Evolutionary conservation across 1,139 yeast species (phyloP).

Genomic region (Sugiyamaella sp.): DNA sequence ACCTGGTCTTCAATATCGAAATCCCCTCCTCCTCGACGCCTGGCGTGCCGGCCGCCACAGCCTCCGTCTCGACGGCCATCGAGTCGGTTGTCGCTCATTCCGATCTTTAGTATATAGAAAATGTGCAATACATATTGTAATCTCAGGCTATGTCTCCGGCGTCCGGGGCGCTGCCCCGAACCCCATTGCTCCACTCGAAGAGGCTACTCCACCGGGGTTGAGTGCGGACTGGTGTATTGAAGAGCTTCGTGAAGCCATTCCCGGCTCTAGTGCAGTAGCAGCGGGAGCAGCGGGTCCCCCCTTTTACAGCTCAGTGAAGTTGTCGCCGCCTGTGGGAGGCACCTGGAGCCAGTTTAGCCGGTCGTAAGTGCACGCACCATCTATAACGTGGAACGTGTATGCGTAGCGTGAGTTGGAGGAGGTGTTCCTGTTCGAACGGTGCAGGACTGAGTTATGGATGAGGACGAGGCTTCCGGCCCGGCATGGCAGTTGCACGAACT

Average conservation of each 20-base stretch:
- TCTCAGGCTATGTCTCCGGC: not conserved
- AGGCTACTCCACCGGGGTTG: no score
- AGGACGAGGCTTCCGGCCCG: conserved; percentile 72
- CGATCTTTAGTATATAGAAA: conserved; percentile 12
- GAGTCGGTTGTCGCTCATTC: conserved; percentile 9
- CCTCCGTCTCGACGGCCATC: conserved; percentile 1
- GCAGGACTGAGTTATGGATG: conserved; percentile 71
- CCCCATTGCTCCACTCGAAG: not conserved
- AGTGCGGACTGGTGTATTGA: no score
- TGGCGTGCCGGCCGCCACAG: not conserved
- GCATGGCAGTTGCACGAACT: conserved; percentile 60
- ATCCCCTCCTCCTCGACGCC: not conserved
- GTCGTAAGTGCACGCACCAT: conserved; percentile 64
- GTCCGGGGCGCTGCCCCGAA: not conserved
- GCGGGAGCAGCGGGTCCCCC: no score
- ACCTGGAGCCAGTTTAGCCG: conserved; percentile 74
- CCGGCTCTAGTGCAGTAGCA: no score
- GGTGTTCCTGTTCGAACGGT: conserved; percentile 65
- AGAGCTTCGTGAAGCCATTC: no score
- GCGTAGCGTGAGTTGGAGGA: conserved; percentile 67
- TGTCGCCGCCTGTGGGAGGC: conserved; percentile 66
- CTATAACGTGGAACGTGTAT: conserved; percentile 79
- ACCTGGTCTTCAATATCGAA: conserved; percentile 8
- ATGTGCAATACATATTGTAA: not conserved
- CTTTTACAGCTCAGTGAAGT: conserved; percentile 49